Conservation (phyloP, 441 rosid species). For the Jatropha multifida region DNA sequence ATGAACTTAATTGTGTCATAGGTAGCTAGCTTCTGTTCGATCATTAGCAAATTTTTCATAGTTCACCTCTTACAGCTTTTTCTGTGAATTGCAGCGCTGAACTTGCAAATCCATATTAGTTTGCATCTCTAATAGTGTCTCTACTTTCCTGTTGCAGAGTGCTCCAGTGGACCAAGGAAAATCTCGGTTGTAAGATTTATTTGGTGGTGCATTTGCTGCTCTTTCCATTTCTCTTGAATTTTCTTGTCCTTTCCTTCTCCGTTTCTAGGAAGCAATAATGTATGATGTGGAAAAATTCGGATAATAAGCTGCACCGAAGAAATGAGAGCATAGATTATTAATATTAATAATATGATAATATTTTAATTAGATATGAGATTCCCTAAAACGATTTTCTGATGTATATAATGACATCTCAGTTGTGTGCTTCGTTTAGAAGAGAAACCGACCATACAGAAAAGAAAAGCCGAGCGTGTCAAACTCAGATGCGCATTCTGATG, state of each 20-base stretch:
- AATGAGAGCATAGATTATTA: neutral
- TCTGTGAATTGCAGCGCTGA: neutral
- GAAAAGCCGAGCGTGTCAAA: no score
- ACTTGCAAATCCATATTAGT: neutral
- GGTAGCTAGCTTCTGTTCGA: neutral
- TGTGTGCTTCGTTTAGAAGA: no score
- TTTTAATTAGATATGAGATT: neutral
- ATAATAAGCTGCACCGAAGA: neutral
- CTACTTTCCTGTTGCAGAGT: constrained; percentile 48
- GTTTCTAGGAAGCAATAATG: constrained; percentile 5
- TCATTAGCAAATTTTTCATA: neutral
- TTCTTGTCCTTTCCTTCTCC: neutral
- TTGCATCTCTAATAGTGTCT: constrained; percentile 12
- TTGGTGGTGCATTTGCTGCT: no score
- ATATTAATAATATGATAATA: neutral
- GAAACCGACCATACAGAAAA: no score
- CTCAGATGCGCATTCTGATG: no score
- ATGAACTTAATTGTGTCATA: neutral
- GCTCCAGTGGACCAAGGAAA: constrained; percentile 54
- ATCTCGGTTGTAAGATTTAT: constrained; percentile 50
- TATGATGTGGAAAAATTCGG: neutral
- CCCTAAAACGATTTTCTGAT: no score
- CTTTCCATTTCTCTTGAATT: neutral
- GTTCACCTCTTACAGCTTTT: neutral
- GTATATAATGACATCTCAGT: no score